These are phyloP conservation scores for Pulveroboletus ravenelii DNA, from an alignment of 768 basidiomycete species.

Conservation along the genomic window DNA sequence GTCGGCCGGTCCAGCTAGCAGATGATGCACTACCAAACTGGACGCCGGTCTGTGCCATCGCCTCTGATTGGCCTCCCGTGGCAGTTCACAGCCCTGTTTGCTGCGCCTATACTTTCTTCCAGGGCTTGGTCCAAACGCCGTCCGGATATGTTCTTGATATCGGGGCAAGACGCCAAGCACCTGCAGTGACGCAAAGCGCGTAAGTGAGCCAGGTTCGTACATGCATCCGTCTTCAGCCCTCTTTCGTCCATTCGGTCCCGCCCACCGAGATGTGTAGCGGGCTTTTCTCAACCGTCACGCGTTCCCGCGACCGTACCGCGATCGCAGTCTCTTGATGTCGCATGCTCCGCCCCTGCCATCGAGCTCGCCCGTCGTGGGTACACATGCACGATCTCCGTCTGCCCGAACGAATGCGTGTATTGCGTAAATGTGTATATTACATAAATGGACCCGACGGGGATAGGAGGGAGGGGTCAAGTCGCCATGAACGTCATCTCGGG, in stretches of 20 bases:
- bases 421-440: conserved; percentile 5
- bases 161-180: not conserved
- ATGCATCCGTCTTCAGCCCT: not conserved
- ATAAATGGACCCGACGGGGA: conserved; percentile 15
- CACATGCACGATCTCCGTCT: conserved; percentile 6
- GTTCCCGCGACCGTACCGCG: conserved; percentile 28
- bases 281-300: conserved; percentile 4
- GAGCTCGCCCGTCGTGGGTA: not conserved
- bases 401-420: not conserved
- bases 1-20: conserved; percentile 16
- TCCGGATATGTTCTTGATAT: too few species aligned
- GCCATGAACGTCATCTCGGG: conserved; percentile 22
- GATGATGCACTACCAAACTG: conserved; percentile 21
- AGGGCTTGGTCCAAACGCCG: too few species aligned
- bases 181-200: conserved; percentile 2
- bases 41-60: conserved; percentile 14
- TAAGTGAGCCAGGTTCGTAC: conserved; percentile 1
- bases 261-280: conserved; percentile 8
- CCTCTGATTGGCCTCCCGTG: conserved; percentile 22
- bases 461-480: conserved; percentile 10
- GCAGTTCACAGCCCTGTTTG: conserved; percentile 2
- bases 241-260: not conserved
- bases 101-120: too few species aligned
- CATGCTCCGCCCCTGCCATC: not conserved
- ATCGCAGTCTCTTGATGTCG: conserved; percentile 16